phyloP scores from a whole-genome alignment of 495 filamentous ascomycete genomes.

The Penicillium herquei region DNA sequence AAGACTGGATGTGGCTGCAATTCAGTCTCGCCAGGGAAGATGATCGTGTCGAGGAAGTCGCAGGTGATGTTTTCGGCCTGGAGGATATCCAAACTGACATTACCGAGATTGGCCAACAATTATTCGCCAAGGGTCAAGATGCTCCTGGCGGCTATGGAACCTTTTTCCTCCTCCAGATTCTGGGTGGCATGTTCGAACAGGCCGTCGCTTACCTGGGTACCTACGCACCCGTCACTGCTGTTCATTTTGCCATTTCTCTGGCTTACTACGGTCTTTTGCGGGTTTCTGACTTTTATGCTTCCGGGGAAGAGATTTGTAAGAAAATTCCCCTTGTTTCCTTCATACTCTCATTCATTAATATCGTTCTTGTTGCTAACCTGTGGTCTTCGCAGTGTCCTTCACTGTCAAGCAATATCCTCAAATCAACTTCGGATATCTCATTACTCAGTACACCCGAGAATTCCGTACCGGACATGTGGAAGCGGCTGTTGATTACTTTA shows the following conservation, averaged over 20 bases:
- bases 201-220: constrained; percentile 86
- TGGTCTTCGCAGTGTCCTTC: constrained; percentile 49
- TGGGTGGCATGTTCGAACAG: constrained; percentile 93
- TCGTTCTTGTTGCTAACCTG: constrained; percentile 30
- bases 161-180: constrained; percentile 86
- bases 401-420: constrained; percentile 79
- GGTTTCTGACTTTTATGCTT: constrained; percentile 68
- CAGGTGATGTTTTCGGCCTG: constrained; percentile 84
- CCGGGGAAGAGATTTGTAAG: constrained; percentile 70
- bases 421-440: constrained; percentile 88
- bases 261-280: constrained; percentile 90
- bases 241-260: constrained; percentile 90
- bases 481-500: constrained; percentile 90
- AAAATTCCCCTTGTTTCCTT: constrained; percentile 8
- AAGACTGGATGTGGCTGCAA: constrained; percentile 98
- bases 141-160: constrained; percentile 76
- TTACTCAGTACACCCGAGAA: constrained; percentile 92
- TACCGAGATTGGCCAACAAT: constrained; percentile 80
- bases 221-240: constrained; percentile 84
- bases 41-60: constrained; percentile 76
- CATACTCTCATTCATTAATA: constrained; percentile 1
- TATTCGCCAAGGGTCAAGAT: constrained; percentile 74
- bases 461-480: constrained; percentile 86
- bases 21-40: constrained; percentile 88
- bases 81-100: constrained; percentile 83